Evolutionary conservation across 2,329 filamentous ascomycete genomes (phyloP).

Genomic region (Myrmaecium sp.): DNA sequence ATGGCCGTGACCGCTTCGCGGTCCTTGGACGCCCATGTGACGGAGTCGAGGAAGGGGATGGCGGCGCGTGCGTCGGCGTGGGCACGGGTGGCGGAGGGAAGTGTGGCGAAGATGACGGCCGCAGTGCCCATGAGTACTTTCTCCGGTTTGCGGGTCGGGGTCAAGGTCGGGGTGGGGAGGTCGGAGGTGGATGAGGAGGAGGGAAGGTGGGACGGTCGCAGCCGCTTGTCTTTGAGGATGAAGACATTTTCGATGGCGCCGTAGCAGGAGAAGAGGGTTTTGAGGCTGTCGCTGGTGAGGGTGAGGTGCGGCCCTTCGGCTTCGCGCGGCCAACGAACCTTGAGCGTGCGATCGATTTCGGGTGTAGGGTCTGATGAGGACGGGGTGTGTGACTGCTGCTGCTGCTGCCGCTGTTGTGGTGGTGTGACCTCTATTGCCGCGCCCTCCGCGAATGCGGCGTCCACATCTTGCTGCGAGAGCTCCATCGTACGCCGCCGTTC

Average conservation of each 20-base stretch:
- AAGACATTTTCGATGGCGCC: slow-evolving; percentile 40
- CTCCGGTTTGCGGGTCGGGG: no score
- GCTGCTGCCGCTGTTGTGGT: slow-evolving; percentile 6
- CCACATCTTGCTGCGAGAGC: neutral
- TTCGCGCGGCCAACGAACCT: slow-evolving; percentile 37
- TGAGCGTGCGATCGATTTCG: slow-evolving; percentile 41
- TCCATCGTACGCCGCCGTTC: slow-evolving; percentile 25
- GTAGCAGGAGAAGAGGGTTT: slow-evolving; percentile 32
- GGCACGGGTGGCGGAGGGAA: slow-evolving; percentile 40
- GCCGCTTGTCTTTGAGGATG: slow-evolving; percentile 39
- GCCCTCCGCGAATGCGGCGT: no score
- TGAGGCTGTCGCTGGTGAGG: slow-evolving; percentile 31
- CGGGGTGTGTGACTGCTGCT: slow-evolving; percentile 25
- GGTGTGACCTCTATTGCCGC: no score
- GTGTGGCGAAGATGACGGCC: slow-evolving; percentile 38
- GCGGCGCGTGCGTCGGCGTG: slow-evolving; percentile 33
- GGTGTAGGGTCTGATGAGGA: no score
- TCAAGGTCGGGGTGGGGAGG: no score
- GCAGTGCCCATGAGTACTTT: slow-evolving; percentile 34
- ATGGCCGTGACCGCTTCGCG: no score
- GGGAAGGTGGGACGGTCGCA: no score
- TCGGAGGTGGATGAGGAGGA: no score
- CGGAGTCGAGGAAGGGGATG: slow-evolving; percentile 34
- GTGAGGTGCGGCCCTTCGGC: slow-evolving; percentile 21
- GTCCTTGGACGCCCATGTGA: slow-evolving; percentile 41